Base-by-base conservation (phyloP, 139 green algal genomes). In the Micractinium conductrix region DNA sequence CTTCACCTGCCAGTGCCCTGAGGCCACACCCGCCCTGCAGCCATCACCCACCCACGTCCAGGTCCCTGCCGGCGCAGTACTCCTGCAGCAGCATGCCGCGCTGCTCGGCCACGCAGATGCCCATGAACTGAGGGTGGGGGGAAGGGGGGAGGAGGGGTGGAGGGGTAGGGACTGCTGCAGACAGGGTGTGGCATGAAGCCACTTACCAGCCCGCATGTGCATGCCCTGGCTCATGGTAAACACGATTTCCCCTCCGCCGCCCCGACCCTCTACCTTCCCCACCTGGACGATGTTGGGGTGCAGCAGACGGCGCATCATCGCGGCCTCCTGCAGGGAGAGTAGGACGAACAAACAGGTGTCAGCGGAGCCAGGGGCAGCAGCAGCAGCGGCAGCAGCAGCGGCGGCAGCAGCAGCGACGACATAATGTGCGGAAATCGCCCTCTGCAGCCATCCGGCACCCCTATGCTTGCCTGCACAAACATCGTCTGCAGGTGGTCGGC, bases 261-360 rank as follows among this genome's bases (percentile, higher is more conserved):
- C n/a, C n/a, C n/a, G n/a, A n/a, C n/a, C n/a, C n/a, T n/a, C n/a
- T 10, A 10, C 48, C 48, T 7, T 33, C 60, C 62, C 21, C 24
- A 42, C 28, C 71, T 78, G 71, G 26, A 78, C 42, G 1, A 78
- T 7, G 71, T 60, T 60, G 22, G 71, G 71, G 42, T 78, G 71
- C 40, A 16, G 30, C 42, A 78, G 71, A 7, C 71, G 71, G 6
- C 43, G 43, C 71, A 78, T 55, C 71, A 78, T 78, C 1, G 22
- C 6, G 8, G 71, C 71, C 28, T 78, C 71, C 71, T 78, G 71
- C 71, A 60, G n/a, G n/a, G n/a, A n/a, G n/a, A n/a, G n/a, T n/a
- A n/a, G n/a, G n/a, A n/a, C n/a, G n/a, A n/a, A n/a, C n/a, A n/a
- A n/a, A n/a, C n/a, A n/a, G n/a, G n/a, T n/a, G n/a, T n/a, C n/a